Conservation (phyloP, 768 basidiomycete species). For the Termitomyces sp. region DNA sequence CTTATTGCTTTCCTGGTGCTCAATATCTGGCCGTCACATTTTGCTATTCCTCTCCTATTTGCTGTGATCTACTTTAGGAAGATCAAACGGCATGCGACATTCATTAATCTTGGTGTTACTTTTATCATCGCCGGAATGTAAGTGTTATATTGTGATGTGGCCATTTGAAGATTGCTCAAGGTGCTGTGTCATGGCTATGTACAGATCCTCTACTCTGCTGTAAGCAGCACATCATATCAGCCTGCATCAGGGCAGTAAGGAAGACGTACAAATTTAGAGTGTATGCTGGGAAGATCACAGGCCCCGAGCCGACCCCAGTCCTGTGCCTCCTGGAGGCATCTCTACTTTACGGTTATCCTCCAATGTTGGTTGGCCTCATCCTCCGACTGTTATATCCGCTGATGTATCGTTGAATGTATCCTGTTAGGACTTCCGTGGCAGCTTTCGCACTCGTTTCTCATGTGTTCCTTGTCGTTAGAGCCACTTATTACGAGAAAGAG, state of each 20-base stretch:
- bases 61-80: constrained; percentile 39
- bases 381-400: background rate
- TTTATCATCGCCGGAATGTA: constrained; percentile 48
- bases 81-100: constrained; percentile 45
- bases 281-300: constrained; percentile 40
- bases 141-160: constrained; percentile 15
- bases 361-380: constrained; percentile 33
- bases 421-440: constrained; percentile 37
- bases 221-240: constrained; percentile 19
- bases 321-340: constrained; percentile 48
- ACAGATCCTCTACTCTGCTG: constrained; percentile 41
- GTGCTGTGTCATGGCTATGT: background rate
- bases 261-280: background rate
- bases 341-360: constrained; percentile 47
- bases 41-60: constrained; percentile 46
- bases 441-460: constrained; percentile 43
- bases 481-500: constrained; percentile 32
- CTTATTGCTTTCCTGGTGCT: constrained; percentile 42
- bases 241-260: background rate
- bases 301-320: constrained; percentile 42
- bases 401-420: too few species aligned
- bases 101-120: constrained; percentile 43
- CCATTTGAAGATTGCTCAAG: background rate
- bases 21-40: constrained; percentile 50
- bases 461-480: constrained; percentile 44